These are phyloP conservation scores for Saturnispora diversa DNA, from an alignment of 805 yeast genomes.

Conservation along the genomic window DNA sequence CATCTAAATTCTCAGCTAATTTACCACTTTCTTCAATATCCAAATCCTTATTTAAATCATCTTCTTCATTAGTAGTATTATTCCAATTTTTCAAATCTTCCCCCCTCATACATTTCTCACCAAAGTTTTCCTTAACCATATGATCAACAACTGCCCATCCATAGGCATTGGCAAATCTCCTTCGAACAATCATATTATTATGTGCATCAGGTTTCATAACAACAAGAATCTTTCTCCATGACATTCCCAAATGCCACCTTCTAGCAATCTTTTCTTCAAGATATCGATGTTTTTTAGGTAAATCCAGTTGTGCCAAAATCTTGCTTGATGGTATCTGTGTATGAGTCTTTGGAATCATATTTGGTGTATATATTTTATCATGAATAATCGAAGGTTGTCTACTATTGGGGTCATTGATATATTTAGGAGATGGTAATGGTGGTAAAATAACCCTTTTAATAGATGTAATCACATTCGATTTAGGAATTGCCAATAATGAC, in stretches of 20 bases:
- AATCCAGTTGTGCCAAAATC: conserved; percentile 21
- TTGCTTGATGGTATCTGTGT: conserved; percentile 25
- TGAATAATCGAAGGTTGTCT: conserved; percentile 66
- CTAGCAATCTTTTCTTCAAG: conserved; percentile 79
- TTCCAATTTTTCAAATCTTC: conserved; percentile 21
- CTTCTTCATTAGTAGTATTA: conserved; percentile 1
- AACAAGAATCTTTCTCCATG: conserved; percentile 89
- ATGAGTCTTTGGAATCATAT: conserved; percentile 27
- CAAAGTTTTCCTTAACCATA: conserved; percentile 60
- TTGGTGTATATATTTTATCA: conserved; percentile 73
- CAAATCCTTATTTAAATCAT: conserved; percentile 7
- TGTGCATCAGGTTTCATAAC: conserved; percentile 89
- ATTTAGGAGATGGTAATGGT: conserved; percentile 66
- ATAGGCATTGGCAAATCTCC: conserved; percentile 85
- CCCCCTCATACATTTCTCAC: conserved; percentile 18
- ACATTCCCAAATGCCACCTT: conserved; percentile 73
- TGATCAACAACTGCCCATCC: conserved; percentile 95
- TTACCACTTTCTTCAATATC: conserved; percentile 11
- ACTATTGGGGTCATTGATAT: conserved; percentile 55
- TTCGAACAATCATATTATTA: conserved; percentile 81
- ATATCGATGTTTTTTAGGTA: conserved; percentile 33
- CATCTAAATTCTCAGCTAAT: conserved; percentile 19
- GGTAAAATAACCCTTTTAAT: conserved; percentile 73
- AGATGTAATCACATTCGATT: conserved; percentile 68
- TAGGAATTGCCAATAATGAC: conserved; percentile 37